Evolutionary conservation across 345 rosid species (phyloP).

Genomic region (Raphanus sativus): DNA sequence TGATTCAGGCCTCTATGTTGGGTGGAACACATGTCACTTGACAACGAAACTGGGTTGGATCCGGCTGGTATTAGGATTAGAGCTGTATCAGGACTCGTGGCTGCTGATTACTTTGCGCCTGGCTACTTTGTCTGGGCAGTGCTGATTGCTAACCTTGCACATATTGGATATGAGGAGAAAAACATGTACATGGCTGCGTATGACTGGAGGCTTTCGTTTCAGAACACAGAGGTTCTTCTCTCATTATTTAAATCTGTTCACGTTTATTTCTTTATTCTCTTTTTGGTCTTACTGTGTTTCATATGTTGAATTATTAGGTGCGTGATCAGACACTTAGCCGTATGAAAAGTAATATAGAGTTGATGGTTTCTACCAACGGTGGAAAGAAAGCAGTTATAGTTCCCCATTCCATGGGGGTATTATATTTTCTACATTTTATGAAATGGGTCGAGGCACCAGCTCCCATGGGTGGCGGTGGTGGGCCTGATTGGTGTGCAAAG

Average conservation of each 20-base stretch:
- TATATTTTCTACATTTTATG: constrained; percentile 92
- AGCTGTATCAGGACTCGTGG: constrained; percentile 90
- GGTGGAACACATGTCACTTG: constrained; percentile 95
- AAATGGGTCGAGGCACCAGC: constrained; percentile 99
- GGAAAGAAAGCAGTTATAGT: constrained; percentile 81
- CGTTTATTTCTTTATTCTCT: constrained; percentile 4
- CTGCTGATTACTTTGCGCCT: constrained; percentile 95
- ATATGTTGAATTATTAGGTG: constrained; percentile 51
- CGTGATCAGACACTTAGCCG: constrained; percentile 87
- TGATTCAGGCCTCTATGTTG: constrained; percentile 80
- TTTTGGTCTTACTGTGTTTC: constrained; percentile 15
- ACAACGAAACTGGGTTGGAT: constrained; percentile 94
- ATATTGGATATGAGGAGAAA: constrained; percentile 92
- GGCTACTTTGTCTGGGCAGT: constrained; percentile 99
- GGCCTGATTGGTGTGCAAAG: constrained; percentile 91
- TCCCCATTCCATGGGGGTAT: constrained; percentile 98
- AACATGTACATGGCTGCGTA: constrained; percentile 97
- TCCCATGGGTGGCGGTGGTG: constrained; percentile 98
- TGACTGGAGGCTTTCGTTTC: constrained; percentile 95
- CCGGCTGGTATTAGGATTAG: constrained; percentile 79
- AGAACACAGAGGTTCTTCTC: constrained; percentile 79
- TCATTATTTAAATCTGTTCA: background rate
- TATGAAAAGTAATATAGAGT: constrained; percentile 75
- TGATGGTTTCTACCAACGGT: constrained; percentile 80
- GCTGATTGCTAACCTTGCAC: constrained; percentile 91